A percentile compares a stretch with the other conserved stretches of the same genome.
Evolutionary conservation across 2,329 filamentous ascomycete species (phyloP).

Genomic region (Phoma herbarum): DNA sequence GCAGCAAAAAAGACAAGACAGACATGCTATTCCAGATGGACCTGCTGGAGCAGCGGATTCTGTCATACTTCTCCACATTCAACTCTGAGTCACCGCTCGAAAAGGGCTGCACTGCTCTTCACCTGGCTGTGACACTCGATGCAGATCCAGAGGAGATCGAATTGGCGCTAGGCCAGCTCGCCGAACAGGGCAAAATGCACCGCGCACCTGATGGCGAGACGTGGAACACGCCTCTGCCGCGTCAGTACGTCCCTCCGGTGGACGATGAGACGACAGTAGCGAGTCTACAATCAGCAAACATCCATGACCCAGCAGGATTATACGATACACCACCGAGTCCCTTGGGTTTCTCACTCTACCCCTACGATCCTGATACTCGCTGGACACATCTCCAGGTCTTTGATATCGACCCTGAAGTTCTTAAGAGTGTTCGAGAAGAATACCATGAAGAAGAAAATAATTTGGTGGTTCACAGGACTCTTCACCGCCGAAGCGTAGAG

Average conservation of each 20-base stretch:
- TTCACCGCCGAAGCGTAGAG: slow-evolving; percentile 28
- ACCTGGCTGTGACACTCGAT: slow-evolving; percentile 1
- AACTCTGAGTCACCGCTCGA: not conserved
- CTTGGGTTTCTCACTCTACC: slow-evolving; percentile 22
- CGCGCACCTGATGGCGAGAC: slow-evolving; percentile 9
- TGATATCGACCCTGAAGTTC: slow-evolving; percentile 29
- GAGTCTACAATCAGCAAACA: not conserved
- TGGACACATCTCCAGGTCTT: slow-evolving; percentile 34
- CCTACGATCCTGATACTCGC: slow-evolving; percentile 8
- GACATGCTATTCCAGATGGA: slow-evolving; percentile 16
- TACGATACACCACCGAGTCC: slow-evolving; percentile 18
- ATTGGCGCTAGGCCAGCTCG: slow-evolving; percentile 11
- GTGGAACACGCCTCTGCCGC: slow-evolving; percentile 12
- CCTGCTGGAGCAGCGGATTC: slow-evolving; percentile 7
- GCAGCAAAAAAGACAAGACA: not conserved
- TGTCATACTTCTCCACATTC: slow-evolving; percentile 4
- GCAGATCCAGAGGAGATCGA: slow-evolving; percentile 8
- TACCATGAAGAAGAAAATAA: slow-evolving; percentile 29
- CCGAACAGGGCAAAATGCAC: slow-evolving; percentile 11
- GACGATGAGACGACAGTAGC: not conserved
- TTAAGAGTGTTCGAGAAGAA: slow-evolving; percentile 25
- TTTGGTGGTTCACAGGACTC: slow-evolving; percentile 27
- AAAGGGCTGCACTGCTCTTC: slow-evolving; percentile 1
- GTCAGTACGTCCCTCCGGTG: not conserved
- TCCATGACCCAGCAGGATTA: slow-evolving; percentile 12